These are phyloP conservation scores for Cyberlindnera xishuangbannaensis DNA, from an alignment of 805 yeast species.

Conservation along the genomic window DNA sequence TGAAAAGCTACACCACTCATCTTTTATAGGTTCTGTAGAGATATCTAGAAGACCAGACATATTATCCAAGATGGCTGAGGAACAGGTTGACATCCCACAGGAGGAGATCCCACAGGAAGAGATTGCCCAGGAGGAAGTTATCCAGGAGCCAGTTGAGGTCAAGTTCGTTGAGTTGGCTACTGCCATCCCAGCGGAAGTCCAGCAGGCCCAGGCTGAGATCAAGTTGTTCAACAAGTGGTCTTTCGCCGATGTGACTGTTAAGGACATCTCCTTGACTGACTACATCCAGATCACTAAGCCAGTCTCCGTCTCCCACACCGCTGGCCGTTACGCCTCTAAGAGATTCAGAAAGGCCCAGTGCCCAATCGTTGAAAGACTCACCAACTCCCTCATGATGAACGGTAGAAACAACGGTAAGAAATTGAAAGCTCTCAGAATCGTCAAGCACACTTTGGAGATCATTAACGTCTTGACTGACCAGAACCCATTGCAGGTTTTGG, in stretches of 20 bases:
- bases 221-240: conserved; percentile 99
- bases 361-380: conserved; percentile 98
- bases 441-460: conserved; percentile 98
- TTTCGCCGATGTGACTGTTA: conserved; percentile 93
- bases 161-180: conserved; percentile 86
- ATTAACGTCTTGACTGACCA: conserved; percentile 95
- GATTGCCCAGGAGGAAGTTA: conserved; percentile 59
- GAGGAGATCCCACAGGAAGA: conserved; percentile 29
- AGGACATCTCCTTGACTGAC: conserved; percentile 97
- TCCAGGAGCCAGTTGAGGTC: conserved; percentile 78
- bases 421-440: conserved; percentile 99
- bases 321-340: conserved; percentile 99
- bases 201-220: conserved; percentile 92
- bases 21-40: no score
- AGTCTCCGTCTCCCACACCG: conserved; percentile 97
- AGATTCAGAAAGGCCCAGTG: conserved; percentile 99
- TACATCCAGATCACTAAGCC: conserved; percentile 98
- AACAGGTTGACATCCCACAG: conserved; percentile 42
- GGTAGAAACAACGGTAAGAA: conserved; percentile 99
- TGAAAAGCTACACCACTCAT: conserved; percentile 3
- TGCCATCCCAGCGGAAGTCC: conserved; percentile 93
- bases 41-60: conserved; percentile 6
- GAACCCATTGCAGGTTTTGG: conserved; percentile 99
- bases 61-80: conserved; percentile 71
- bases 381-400: conserved; percentile 99